Evolutionary conservation across 2,329 filamentous ascomycete species (phyloP), one percentile per base, ranked within the genome.

Genomic region (Orbilia ellipsospora): DNA sequence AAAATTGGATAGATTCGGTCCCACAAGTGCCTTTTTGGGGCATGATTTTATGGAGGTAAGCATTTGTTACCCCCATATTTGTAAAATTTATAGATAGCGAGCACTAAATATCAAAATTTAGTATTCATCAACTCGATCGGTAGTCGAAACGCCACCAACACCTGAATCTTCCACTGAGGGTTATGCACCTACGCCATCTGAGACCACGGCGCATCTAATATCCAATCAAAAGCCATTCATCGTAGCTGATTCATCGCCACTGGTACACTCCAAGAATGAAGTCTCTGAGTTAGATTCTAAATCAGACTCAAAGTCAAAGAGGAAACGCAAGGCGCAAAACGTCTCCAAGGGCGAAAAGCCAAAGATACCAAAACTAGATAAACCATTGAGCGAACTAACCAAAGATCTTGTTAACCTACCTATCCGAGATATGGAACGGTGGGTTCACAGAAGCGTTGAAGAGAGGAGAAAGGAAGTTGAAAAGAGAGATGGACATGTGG

Each of bases 341-440:
- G 54, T 52, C 51, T 60, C 60, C 42, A 72, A 68, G 42, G 56
- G 83, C 83, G 83, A 84, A 36, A 81, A 82, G 65, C 79, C 82
- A 73, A 84, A 85, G 76, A 80, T 85, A 18, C 86, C 87, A 1
- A 86, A 86, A 77, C 83, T 94, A 42, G 86, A 86, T 2, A 87
- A 86, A 64, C 90, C 92, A 0, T 84, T 96, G 67, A 94, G 91
- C 80, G 86, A 89, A 77, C 82, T 94, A 78, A 92, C 91, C 4
- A 87, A 86, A 78, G 86, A 90, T 63, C 85, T 88, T 77, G 85
- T 85, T 16, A 81, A 86, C 65, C 85, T 93, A 45, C 86, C 88
- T 0, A 85, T 96, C 57, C 87, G 88, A 60, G 90, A 98, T 82
- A 97, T 97, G 83, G 88, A 90, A 62, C 85, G 86, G 26, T 96